Evolutionary conservation across 192 early-diverging fungal species (phyloP).

Genomic region (Coemansia furcata): DNA sequence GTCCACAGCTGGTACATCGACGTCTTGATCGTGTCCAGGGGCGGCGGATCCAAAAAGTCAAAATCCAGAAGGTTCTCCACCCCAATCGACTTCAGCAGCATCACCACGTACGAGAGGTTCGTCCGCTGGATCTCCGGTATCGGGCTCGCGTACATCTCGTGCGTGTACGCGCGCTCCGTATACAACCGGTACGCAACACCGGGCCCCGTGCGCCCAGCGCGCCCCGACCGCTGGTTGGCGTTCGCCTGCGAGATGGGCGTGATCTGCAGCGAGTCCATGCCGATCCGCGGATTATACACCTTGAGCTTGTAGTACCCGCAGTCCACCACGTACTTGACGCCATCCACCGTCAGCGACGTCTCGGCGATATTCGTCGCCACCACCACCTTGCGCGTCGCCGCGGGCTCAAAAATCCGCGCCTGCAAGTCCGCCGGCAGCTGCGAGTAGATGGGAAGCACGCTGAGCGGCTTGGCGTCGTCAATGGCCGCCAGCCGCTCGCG

Average conservation of each 20-base stretch:
- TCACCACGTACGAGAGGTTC: conserved; percentile 87
- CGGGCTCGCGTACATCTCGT: conserved; percentile 93
- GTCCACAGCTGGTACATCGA: conserved; percentile 95
- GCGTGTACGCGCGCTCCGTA: conserved; percentile 85
- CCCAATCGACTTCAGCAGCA: conserved; percentile 94
- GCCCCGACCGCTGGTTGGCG: conserved; percentile 92
- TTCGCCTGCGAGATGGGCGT: conserved; percentile 94
- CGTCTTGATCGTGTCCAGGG: conserved; percentile 83
- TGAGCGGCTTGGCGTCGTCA: conserved; percentile 63
- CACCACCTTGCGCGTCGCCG: conserved; percentile 84
- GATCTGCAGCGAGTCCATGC: conserved; percentile 96
- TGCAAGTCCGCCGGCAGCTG: conserved; percentile 94
- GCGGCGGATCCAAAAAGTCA: conserved; percentile 98
- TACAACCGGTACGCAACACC: conserved; percentile 95
- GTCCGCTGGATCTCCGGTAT: conserved; percentile 97
- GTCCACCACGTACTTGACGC: conserved; percentile 95
- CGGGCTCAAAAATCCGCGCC: conserved; percentile 91
- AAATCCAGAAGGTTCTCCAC: conserved; percentile 90
- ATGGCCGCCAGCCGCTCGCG: conserved; percentile 70
- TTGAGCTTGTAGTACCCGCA: conserved; percentile 96
- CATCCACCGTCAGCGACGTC: conserved; percentile 97
- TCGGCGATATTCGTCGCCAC: conserved; percentile 99
- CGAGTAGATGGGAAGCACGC: conserved; percentile 92
- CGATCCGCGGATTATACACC: conserved; percentile 92
- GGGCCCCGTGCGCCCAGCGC: conserved; percentile 94